Base-by-base conservation (phyloP, 2,329 filamentous ascomycete species). In the Chalaropsis ovoidea region DNA sequence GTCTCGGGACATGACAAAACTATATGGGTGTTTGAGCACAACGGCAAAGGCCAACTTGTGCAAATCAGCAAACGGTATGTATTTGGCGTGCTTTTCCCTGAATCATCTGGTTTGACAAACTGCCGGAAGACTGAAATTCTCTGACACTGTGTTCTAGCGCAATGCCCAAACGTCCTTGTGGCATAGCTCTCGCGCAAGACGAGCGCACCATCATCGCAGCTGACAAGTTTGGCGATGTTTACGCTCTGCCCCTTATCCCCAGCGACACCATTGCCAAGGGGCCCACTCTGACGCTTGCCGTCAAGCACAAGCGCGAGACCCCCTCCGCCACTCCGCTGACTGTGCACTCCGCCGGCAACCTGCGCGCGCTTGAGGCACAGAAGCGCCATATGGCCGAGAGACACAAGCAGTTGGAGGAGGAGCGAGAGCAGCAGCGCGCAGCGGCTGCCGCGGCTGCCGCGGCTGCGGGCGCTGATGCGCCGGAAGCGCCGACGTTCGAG, bases 171-270 rank as follows among this genome's bases (percentile, higher is more conserved):
- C 86, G 91, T 43, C 90, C 92, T 13, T 93, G 87, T 72, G 85
- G 88, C 43, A 78, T 97, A 67, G 77, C 81, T 63, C 76, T 96
- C 63, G 85, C 87, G 7, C 78, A 83, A 47, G 86, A 92, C 72
- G 81, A 84, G 68, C 79, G 81, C 54, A 88, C 85, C 8, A 89
- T 99, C 69, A 76, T 97, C 67, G 86, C 84, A 68, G 93, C 86
- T 63, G 94, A 99, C 78, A 99, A 99, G 75, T 97, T 97, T 72
- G 94, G 94, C 69, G 94, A 99, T 74, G 93, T 96, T 68, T 97
- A 96, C 76, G 83, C 89, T 11, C 76, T 99, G 7, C 93, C 94
- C 15, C 79, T 97, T 2, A 74, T 90, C 56, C 72, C 72, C 65
- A 64, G 67, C 52, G 61, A 67, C 17, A 65, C 69, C 22, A 64